A percentile compares a stretch with the other conserved stretches of the same genome.
phyloP scores from a whole-genome alignment of 371 early-diverging fungal species.

The Mucor racemosus region DNA sequence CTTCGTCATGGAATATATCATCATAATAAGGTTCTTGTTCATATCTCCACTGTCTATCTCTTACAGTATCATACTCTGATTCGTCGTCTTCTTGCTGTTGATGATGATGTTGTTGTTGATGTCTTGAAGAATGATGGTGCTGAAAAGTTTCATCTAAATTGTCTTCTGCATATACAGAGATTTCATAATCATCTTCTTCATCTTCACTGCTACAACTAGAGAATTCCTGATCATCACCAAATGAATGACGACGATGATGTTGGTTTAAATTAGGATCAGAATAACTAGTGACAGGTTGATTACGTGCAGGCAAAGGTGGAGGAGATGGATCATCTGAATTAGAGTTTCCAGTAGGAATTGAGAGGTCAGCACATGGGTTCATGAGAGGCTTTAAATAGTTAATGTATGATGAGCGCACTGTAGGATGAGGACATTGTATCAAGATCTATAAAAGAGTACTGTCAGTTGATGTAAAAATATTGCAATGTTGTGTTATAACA shows the following conservation, averaged over 20 bases:
- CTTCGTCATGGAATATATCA: conserved; percentile 35
- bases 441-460: conserved; percentile 34
- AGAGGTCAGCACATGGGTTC: conserved; percentile 46
- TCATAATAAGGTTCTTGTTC: conserved; percentile 38
- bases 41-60: conserved; percentile 20
- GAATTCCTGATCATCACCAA: not conserved
- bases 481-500: not conserved
- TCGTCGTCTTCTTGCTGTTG: not conserved
- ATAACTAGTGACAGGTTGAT: not conserved
- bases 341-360: not conserved
- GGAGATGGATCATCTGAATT: not conserved
- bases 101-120: not conserved
- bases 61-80: not conserved
- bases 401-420: conserved; percentile 53
- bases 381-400: conserved; percentile 48
- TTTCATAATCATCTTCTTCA: conserved; percentile 23
- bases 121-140: not conserved
- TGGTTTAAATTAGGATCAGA: not conserved
- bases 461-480: not conserved
- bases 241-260: not conserved
- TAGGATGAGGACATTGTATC: conserved; percentile 64
- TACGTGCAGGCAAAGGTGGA: conserved; percentile 15
- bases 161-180: conserved; percentile 25
- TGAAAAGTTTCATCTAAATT: conserved; percentile 7
- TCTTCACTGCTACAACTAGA: conserved; percentile 16